These are phyloP conservation scores for Dryas integrifolia DNA, from an alignment of 331 rosid species.

Conservation along the genomic window DNA sequence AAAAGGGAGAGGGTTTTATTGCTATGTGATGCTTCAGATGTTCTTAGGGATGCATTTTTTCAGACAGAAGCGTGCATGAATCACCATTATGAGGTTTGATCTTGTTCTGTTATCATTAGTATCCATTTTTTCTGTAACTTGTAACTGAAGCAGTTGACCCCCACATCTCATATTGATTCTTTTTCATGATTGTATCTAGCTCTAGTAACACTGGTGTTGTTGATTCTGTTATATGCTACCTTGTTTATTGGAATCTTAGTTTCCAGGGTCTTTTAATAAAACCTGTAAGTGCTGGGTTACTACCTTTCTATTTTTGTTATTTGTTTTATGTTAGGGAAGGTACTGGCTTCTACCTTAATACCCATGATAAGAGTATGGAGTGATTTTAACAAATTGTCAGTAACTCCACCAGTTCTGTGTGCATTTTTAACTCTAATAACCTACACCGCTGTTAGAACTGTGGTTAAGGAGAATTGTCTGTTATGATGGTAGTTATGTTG, in stretches of 20 bases:
- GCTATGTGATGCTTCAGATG: conserved; percentile 76
- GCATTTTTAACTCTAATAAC: too few species aligned
- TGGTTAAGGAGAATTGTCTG: too few species aligned
- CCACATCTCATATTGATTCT: conserved; percentile 4
- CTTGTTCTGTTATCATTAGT: conserved; percentile 4
- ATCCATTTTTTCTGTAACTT: neutral
- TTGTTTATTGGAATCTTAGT: neutral
- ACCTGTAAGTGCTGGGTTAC: too few species aligned
- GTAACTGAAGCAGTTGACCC: neutral
- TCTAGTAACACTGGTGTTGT: neutral
- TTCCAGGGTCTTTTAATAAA: too few species aligned
- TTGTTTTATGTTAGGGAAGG: too few species aligned
- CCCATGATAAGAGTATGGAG: too few species aligned
- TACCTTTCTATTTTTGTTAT: too few species aligned
- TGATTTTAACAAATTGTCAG: too few species aligned
- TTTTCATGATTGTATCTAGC: neutral
- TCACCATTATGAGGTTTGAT: conserved; percentile 78
- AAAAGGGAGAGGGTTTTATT: conserved; percentile 70
- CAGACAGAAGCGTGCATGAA: conserved; percentile 75
- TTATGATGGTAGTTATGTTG: too few species aligned
- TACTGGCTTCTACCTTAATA: too few species aligned
- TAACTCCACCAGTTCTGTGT: too few species aligned
- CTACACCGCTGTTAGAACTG: too few species aligned
- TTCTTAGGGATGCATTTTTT: conserved; percentile 84
- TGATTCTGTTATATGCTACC: neutral